Conservation (phyloP, 805 yeast species). For the Hanseniaspora meyeri region DNA sequence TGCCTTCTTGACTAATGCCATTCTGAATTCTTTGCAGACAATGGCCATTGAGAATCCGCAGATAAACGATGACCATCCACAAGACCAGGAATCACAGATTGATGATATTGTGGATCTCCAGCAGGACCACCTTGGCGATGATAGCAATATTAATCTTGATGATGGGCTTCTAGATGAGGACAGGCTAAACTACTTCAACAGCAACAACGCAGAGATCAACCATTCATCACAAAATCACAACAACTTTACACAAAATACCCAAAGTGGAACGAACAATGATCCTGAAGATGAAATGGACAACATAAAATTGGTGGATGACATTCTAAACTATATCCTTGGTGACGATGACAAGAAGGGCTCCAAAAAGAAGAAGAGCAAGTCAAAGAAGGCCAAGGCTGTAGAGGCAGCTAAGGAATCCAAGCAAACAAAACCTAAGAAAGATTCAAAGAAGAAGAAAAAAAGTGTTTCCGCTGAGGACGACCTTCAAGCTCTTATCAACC, state of each 20-base stretch:
- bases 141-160: not conserved
- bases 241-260: not conserved
- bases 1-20: slow-evolving; percentile 9
- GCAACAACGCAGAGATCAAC: not conserved
- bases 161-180: not conserved
- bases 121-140: not conserved
- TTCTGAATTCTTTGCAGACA: slow-evolving; percentile 1
- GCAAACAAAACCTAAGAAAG: not conserved
- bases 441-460: slow-evolving; percentile 15
- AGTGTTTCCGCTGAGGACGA: slow-evolving; percentile 16
- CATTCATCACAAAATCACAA: too few relatives aligned
- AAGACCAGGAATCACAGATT: not conserved
- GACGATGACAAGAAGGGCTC: slow-evolving; percentile 15
- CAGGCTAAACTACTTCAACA: not conserved
- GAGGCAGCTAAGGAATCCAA: slow-evolving; percentile 13
- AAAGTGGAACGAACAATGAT: not conserved
- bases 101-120: not conserved
- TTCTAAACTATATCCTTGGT: slow-evolving; percentile 1
- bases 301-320: slow-evolving; percentile 2
- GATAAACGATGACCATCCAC: not conserved
- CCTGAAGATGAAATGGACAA: slow-evolving; percentile 8
- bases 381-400: slow-evolving; percentile 17
- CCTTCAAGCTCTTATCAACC: slow-evolving; percentile 25
- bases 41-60: not conserved
- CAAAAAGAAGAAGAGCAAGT: slow-evolving; percentile 17